Conservation (phyloP, 139 green algal species). For the Chlamydomonas applanata region DNA sequence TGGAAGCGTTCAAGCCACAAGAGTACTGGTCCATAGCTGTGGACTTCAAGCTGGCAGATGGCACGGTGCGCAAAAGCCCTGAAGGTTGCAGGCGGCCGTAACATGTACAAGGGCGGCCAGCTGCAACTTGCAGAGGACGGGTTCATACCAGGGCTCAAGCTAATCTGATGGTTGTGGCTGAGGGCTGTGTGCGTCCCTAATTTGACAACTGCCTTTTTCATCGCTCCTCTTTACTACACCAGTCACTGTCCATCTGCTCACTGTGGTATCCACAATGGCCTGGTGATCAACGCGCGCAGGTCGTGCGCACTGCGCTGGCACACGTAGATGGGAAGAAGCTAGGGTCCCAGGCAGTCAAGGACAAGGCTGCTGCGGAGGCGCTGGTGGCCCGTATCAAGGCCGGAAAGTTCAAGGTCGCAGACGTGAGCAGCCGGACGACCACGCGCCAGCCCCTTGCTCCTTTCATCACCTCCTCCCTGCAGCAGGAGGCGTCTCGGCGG, state of each 20-base stretch:
- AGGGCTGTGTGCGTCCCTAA: no score
- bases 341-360: constrained; percentile 37
- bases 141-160: no score
- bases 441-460: constrained; percentile 64
- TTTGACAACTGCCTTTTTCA: no score
- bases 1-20: constrained; percentile 59
- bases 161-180: no score
- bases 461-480: constrained; percentile 88
- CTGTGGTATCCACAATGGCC: no score
- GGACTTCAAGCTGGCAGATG: background rate
- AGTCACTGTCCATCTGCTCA: no score
- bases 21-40: constrained; percentile 70
- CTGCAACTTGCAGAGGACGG: no score
- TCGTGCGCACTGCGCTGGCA: constrained; percentile 14
- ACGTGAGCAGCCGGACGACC: constrained; percentile 11
- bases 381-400: constrained; percentile 28
- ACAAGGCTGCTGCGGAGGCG: constrained; percentile 30
- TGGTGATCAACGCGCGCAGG: background rate
- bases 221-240: no score
- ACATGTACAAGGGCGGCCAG: no score
- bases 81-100: no score
- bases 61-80: background rate
- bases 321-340: constrained; percentile 50
- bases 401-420: constrained; percentile 14
- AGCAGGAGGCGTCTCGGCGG: constrained; percentile 76